A percentile compares a stretch with the other conserved stretches of the same genome.
phyloP scores from a whole-genome alignment of 2,329 filamentous ascomycete genomes.

The Xylaria sp. region DNA sequence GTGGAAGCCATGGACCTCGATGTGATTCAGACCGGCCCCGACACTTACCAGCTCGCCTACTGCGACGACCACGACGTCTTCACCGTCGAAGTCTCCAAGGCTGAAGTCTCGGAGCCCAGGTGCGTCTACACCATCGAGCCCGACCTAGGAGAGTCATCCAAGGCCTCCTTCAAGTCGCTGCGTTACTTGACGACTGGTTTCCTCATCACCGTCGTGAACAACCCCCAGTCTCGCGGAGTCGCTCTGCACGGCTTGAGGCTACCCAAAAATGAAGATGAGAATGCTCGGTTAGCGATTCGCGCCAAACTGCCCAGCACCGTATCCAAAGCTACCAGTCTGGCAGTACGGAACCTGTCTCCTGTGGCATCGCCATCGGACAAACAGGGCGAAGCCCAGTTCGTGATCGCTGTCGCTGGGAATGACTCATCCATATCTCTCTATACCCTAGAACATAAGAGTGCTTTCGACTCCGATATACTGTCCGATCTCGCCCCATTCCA shows the following conservation, averaged over 20 bases:
- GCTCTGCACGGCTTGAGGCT: slow-evolving; percentile 67
- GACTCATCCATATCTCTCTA: slow-evolving; percentile 82
- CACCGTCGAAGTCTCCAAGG: slow-evolving; percentile 62
- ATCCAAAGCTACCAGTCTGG: slow-evolving; percentile 79
- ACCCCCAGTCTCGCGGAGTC: slow-evolving; percentile 67
- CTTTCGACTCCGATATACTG: slow-evolving; percentile 60
- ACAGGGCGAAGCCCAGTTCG: slow-evolving; percentile 76
- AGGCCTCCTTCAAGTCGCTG: slow-evolving; percentile 66
- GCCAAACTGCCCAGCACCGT: slow-evolving; percentile 72
- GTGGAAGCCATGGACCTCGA: slow-evolving; percentile 76
- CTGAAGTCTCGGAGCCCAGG: slow-evolving; percentile 57
- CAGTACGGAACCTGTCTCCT: slow-evolving; percentile 75
- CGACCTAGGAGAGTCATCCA: slow-evolving; percentile 54
- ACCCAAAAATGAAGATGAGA: slow-evolving; percentile 52
- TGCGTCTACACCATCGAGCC: slow-evolving; percentile 67
- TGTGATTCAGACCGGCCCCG: slow-evolving; percentile 68
- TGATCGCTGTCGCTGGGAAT: slow-evolving; percentile 81
- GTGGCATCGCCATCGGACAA: slow-evolving; percentile 60
- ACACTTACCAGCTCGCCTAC: slow-evolving; percentile 78
- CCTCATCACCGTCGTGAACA: slow-evolving; percentile 66
- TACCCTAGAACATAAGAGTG: slow-evolving; percentile 75
- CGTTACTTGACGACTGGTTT: slow-evolving; percentile 69
- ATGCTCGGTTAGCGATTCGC: slow-evolving; percentile 62
- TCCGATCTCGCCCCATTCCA: slow-evolving; percentile 62
- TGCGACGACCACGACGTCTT: slow-evolving; percentile 81